Conservation (phyloP, 2,329 filamentous ascomycete genomes). For the Paecilomyces niveus region DNA sequence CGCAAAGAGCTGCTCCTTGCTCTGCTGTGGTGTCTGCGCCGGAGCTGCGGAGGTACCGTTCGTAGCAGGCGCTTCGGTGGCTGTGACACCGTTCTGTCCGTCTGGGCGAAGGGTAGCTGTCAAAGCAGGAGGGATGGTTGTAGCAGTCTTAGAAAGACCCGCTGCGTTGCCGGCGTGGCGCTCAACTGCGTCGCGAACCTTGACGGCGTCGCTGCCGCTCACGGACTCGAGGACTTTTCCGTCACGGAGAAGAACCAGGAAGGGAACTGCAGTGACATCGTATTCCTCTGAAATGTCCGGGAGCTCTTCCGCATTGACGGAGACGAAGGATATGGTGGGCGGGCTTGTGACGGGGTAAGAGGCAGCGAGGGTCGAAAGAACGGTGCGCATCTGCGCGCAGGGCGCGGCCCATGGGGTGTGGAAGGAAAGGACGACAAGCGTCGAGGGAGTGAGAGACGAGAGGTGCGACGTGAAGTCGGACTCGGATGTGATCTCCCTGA, state of each 20-base stretch:
- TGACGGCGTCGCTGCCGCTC: constrained; percentile 80
- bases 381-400: constrained; percentile 86
- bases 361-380: constrained; percentile 76
- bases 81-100: constrained; percentile 18
- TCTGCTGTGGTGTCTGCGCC: constrained; percentile 34
- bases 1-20: constrained; percentile 78
- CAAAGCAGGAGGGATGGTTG: constrained; percentile 32
- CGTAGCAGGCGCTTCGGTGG: constrained; percentile 21
- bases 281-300: constrained; percentile 87
- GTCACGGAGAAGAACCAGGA: constrained; percentile 73
- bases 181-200: constrained; percentile 80
- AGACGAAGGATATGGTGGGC: constrained; percentile 70
- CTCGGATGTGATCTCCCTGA: constrained; percentile 70
- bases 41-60: constrained; percentile 14
- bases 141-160: constrained; percentile 21
- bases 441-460: constrained; percentile 57
- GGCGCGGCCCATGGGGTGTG: constrained; percentile 95
- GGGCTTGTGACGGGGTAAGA: constrained; percentile 69
- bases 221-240: constrained; percentile 74
- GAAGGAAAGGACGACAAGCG: constrained; percentile 83
- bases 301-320: constrained; percentile 89
- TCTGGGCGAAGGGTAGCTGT: constrained; percentile 30
- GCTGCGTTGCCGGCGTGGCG: constrained; percentile 55
- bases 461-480: constrained; percentile 65
- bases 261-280: constrained; percentile 90